Evolutionary conservation across 345 rosid genomes (phyloP).

Genomic region (Dimocarpus longan): DNA sequence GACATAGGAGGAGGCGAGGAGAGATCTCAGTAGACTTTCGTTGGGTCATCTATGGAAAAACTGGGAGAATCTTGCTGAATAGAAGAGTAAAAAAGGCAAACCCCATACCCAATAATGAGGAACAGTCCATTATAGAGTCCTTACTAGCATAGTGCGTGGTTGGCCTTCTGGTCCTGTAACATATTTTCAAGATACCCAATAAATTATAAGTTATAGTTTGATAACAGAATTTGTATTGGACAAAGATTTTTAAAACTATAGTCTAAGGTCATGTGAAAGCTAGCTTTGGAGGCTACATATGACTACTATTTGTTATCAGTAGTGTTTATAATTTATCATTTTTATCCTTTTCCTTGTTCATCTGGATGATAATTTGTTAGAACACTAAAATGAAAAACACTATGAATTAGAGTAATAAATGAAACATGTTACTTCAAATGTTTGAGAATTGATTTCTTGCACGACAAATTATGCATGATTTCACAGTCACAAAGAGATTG

Average conservation of each 20-base stretch:
- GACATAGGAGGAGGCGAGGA: constrained; percentile 59
- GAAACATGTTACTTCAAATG: neutral
- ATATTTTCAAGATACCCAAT: neutral
- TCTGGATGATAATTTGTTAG: neutral
- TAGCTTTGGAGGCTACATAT: too few species aligned
- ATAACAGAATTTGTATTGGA: too few species aligned
- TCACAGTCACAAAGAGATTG: too few species aligned
- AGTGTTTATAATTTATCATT: too few species aligned
- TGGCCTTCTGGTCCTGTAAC: constrained; percentile 56
- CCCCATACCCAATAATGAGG: constrained; percentile 94
- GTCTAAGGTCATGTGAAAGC: too few species aligned
- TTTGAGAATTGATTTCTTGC: neutral
- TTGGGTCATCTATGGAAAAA: constrained; percentile 75
- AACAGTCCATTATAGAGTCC: constrained; percentile 79
- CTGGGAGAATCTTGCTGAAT: constrained; percentile 83
- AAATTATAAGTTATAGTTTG: too few species aligned
- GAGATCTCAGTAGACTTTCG: constrained; percentile 53
- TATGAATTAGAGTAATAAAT: neutral
- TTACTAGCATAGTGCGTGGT: constrained; percentile 76
- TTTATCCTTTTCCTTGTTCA: too few species aligned
- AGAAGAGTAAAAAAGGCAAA: constrained; percentile 83
- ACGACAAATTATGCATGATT: neutral
- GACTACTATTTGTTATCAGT: too few species aligned
- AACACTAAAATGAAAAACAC: neutral
- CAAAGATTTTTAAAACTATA: too few species aligned